These are phyloP conservation scores for Pisolithus tinctorius DNA, from an alignment of 768 basidiomycete species.

Conservation along the genomic window DNA sequence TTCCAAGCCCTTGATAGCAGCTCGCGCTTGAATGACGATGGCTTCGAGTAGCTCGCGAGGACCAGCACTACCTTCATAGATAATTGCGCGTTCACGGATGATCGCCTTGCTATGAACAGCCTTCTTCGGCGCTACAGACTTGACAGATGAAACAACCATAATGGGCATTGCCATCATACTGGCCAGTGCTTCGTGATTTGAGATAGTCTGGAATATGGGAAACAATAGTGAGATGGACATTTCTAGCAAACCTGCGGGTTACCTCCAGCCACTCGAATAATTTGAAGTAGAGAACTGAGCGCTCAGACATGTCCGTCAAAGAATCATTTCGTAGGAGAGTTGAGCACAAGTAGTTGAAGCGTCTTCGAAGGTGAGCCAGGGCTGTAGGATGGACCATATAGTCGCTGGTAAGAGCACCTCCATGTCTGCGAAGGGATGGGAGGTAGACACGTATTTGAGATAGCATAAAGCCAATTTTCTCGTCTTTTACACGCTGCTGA, in stretches of 20 bases:
- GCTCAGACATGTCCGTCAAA: conserved; percentile 89
- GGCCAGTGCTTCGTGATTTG: conserved; percentile 86
- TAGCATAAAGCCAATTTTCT: conserved; percentile 63
- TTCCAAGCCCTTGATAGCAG: conserved; percentile 84
- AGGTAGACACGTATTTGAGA: conserved; percentile 73
- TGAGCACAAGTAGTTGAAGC: conserved; percentile 86
- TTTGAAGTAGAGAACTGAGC: conserved; percentile 79
- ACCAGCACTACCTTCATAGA: conserved; percentile 87
- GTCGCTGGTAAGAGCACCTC: conserved; percentile 79
- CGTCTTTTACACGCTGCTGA: conserved; percentile 68
- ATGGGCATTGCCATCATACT: conserved; percentile 98
- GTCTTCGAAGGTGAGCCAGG: conserved; percentile 82
- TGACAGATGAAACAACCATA: conserved; percentile 74
- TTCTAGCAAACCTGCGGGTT: conserved; percentile 5
- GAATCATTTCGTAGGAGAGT: conserved; percentile 88
- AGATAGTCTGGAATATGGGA: conserved; percentile 63
- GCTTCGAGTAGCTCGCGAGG: conserved; percentile 90
- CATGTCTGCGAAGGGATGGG: conserved; percentile 69
- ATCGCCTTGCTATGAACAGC: conserved; percentile 37
- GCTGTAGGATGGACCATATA: conserved; percentile 90
- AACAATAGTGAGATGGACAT: neutral
- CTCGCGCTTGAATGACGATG: conserved; percentile 87
- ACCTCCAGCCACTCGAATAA: conserved; percentile 92
- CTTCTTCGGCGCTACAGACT: conserved; percentile 55
- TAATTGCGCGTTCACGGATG: conserved; percentile 72